Percentiles rank a stretch among this genome's conserved stretches.
These are phyloP conservation scores for Neopestalotiopsis sp. DNA, from an alignment of 2,329 filamentous ascomycete species.

Conservation along the genomic window DNA sequence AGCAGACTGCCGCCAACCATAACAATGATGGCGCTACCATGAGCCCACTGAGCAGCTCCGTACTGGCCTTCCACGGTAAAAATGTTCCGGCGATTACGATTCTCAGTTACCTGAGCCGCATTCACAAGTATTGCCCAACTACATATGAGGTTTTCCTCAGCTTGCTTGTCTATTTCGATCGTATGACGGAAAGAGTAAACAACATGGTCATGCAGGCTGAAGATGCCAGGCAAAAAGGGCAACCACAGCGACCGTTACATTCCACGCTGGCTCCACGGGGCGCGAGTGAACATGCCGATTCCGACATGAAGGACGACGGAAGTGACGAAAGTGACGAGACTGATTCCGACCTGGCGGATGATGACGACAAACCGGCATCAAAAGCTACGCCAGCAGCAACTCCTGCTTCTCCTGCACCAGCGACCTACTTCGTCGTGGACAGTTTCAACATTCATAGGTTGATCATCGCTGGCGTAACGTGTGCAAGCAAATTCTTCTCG, in stretches of 20 bases:
- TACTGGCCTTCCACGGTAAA: slow-evolving; percentile 96
- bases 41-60: slow-evolving; percentile 65
- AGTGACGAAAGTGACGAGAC: slow-evolving; percentile 47
- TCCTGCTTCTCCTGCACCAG: slow-evolving; percentile 36
- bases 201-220: slow-evolving; percentile 74
- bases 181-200: slow-evolving; percentile 97
- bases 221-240: slow-evolving; percentile 50
- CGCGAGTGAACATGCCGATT: slow-evolving; percentile 32
- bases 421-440: slow-evolving; percentile 87
- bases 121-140: slow-evolving; percentile 98
- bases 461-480: slow-evolving; percentile 96
- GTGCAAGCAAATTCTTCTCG: slow-evolving; percentile 99
- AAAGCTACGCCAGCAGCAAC: slow-evolving; percentile 26
- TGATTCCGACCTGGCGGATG: slow-evolving; percentile 58
- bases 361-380: slow-evolving; percentile 41
- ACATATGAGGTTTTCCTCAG: slow-evolving; percentile 98
- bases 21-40: slow-evolving; percentile 61
- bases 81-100: slow-evolving; percentile 98
- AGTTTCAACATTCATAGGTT: slow-evolving; percentile 98
- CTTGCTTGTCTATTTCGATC: slow-evolving; percentile 94
- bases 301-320: slow-evolving; percentile 42
- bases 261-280: slow-evolving; percentile 16
- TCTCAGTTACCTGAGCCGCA: slow-evolving; percentile 90
- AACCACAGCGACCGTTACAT: slow-evolving; percentile 23
- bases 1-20: slow-evolving; percentile 55